Evolutionary conservation across 805 yeast species (phyloP).

Genomic region (Ogataea polymorpha): DNA sequence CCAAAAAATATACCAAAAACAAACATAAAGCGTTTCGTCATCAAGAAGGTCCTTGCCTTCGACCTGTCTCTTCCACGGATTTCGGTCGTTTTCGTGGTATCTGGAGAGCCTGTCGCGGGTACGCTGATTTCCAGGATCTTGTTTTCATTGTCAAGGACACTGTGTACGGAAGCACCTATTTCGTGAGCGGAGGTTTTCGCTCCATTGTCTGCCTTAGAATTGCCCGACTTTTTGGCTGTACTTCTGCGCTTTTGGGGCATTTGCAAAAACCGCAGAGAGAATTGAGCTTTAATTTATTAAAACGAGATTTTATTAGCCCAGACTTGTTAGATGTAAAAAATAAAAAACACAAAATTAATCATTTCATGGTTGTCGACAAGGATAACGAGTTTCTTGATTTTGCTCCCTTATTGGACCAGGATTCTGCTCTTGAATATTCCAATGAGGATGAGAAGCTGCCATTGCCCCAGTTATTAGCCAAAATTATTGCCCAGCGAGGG

Average conservation of each 20-base stretch:
- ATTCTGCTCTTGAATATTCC: not conserved
- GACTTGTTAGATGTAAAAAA: not conserved
- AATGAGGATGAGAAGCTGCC: constrained; percentile 22
- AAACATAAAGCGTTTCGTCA: constrained; percentile 55
- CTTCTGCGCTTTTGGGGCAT: constrained; percentile 2
- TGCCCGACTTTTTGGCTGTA: constrained; percentile 8
- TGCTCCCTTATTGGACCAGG: constrained; percentile 17
- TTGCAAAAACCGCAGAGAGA: not conserved
- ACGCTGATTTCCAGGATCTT: constrained; percentile 3
- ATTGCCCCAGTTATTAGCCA: constrained; percentile 54
- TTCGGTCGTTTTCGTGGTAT: constrained; percentile 3
- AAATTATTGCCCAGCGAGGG: constrained; percentile 56
- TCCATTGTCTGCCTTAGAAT: not conserved
- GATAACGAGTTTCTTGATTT: constrained; percentile 8
- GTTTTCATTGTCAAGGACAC: constrained; percentile 3
- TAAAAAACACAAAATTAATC: not conserved
- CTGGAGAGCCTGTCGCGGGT: constrained; percentile 1
- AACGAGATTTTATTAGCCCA: not conserved
- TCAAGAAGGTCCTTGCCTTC: constrained; percentile 13
- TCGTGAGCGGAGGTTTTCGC: constrained; percentile 9
- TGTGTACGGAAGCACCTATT: constrained; percentile 3
- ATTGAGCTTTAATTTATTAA: not conserved
- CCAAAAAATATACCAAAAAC: constrained; percentile 75
- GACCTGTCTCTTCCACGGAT: constrained; percentile 6
- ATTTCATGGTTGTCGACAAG: not conserved